phyloP scores from a whole-genome alignment of 2,329 filamentous ascomycete species.

The Onygenales sp. region DNA sequence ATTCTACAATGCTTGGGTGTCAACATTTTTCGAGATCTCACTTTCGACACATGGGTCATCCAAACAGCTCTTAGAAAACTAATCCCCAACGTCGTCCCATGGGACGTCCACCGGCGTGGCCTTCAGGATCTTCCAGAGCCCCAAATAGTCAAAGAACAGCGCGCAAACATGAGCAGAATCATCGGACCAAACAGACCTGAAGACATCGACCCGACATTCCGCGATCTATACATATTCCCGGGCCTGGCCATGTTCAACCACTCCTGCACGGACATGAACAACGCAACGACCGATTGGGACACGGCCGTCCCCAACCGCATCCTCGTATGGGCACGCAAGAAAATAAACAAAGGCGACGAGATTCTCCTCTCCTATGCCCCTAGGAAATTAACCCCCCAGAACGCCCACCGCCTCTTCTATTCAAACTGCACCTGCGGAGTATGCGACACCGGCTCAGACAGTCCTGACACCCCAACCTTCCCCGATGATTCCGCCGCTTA shows the following conservation, averaged over 20 bases:
- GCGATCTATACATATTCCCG: slow-evolving; percentile 23
- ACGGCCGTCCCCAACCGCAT: slow-evolving; percentile 19
- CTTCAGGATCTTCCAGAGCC: slow-evolving; percentile 2
- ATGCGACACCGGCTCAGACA: background rate
- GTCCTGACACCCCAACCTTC: background rate
- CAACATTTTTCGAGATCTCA: slow-evolving; percentile 27
- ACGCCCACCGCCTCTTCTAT: slow-evolving; percentile 7
- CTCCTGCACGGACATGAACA: slow-evolving; percentile 12
- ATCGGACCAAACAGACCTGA: background rate
- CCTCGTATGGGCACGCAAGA: slow-evolving; percentile 18
- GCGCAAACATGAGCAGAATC: slow-evolving; percentile 7
- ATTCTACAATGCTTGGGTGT: slow-evolving; percentile 26
- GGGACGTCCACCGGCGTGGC: slow-evolving; percentile 15
- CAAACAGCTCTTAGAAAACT: slow-evolving; percentile 25
- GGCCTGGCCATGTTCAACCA: slow-evolving; percentile 25
- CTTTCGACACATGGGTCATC: slow-evolving; percentile 30
- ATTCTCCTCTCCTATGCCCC: slow-evolving; percentile 12
- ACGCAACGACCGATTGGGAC: slow-evolving; percentile 24
- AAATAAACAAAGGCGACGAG: slow-evolving; percentile 19
- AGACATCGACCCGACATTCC: slow-evolving; percentile 16
- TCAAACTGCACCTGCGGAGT: slow-evolving; percentile 1
- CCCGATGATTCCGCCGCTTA: background rate
- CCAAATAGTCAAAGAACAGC: slow-evolving; percentile 5
- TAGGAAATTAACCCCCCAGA: background rate
- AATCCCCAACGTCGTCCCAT: slow-evolving; percentile 22